Evolutionary conservation across 2,329 filamentous ascomycete genomes (phyloP), one percentile per base, ranked within the genome.

Genomic region (Neocatenulostroma microsporum): DNA sequence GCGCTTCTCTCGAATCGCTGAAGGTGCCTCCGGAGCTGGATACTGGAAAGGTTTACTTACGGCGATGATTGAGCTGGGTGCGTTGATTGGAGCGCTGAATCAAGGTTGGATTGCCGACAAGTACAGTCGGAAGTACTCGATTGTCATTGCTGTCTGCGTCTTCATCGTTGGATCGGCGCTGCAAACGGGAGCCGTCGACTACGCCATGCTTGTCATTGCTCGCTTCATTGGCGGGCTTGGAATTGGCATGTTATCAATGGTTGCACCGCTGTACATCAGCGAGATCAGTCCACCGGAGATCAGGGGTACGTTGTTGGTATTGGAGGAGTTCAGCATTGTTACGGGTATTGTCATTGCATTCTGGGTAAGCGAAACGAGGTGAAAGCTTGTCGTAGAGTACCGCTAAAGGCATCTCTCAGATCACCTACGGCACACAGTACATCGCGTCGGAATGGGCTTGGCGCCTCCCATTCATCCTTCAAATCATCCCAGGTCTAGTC

Each of bases 391-490:
- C n/a, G n/a, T n/a, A n/a, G n/a, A n/a, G n/a, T n/a, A n/a, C n/a
- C n/a, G n/a, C 73, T 36, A 49, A 48, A 4, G 70, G 70, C 4
- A 54, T 73, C 10, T 70, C 66, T 39, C 59, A 58, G 11, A 70
- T 72, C 24, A 70, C 68, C 0, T 76, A 73, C 38, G 72, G 64
- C 1, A 74, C 70, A 0, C 68, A 74, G 8, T 61, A 63, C 21
- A 67, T 71, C 46, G 37, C 46, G 2, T 58, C 60, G 1, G 63
- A 70, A 49, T 68, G 66, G 63, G 52, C 66, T 3, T 72, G 64
- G 62, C 51, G 34, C 8, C 53, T 71, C 0, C 68, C 68, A 0
- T 70, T 71, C 45, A 43, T 68, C 7, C 51, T 72, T 6, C 69
- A 72, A 44, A 62, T 71, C 42, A 23, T 59, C 11, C 55, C 58